phyloP scores from a whole-genome alignment of 129 eudicot genomes.

The Oenanthe sinensis region DNA sequence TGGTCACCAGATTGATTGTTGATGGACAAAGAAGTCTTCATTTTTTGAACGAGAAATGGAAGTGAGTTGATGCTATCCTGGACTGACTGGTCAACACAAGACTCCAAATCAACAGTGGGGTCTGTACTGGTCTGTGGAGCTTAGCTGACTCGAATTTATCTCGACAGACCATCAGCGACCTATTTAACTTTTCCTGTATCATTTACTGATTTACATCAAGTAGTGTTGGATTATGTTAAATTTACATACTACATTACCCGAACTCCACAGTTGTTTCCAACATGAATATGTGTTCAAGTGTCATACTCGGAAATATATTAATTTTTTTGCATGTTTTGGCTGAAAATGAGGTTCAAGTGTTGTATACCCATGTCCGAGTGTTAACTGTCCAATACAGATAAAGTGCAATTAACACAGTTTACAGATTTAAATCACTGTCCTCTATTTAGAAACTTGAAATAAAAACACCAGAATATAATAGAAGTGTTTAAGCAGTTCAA shows the following conservation, averaged over 20 bases:
- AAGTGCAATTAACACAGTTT: not conserved
- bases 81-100: conserved; percentile 63
- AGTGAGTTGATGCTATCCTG: conserved; percentile 52
- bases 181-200: conserved; percentile 53
- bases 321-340: not conserved
- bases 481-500: not conserved
- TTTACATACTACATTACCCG: not conserved
- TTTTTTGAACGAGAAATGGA: conserved; percentile 60
- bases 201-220: conserved; percentile 3
- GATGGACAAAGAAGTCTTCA: conserved; percentile 52
- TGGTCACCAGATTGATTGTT: conserved; percentile 15
- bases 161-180: conserved; percentile 75
- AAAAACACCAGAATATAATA: not conserved
- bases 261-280: not conserved
- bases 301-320: not conserved
- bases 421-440: not conserved
- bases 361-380: not conserved
- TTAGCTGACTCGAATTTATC: conserved; percentile 75
- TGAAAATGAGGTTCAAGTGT: not conserved
- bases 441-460: not conserved
- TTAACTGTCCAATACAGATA: not conserved
- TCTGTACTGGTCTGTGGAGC: conserved; percentile 42
- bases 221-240: not conserved
- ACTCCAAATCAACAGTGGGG: conserved; percentile 55
- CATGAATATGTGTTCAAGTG: not conserved